Percentiles rank a stretch among this genome's conserved stretches.
phyloP scores from a whole-genome alignment of 768 basidiomycete species.

The Hypholoma sublateritium region DNA sequence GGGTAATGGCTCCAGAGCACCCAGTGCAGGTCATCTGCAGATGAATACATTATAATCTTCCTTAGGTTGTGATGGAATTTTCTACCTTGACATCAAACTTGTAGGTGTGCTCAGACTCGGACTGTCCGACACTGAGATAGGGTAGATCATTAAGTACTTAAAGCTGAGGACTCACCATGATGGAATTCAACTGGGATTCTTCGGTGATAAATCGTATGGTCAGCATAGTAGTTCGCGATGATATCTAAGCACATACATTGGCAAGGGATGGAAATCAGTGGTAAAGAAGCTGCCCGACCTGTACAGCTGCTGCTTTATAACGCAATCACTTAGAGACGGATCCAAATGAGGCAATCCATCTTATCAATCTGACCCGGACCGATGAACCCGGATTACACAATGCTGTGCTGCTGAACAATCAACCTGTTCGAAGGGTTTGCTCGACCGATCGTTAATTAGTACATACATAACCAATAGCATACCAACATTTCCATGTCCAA shows the following conservation, averaged over 20 bases:
- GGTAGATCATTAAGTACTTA: no score
- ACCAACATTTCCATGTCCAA: slow-evolving; percentile 35
- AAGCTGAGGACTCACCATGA: no score
- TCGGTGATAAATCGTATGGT: neutral
- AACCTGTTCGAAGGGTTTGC: neutral
- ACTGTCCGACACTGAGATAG: neutral
- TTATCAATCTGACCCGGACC: neutral
- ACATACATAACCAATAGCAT: no score
- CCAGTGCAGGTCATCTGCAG: slow-evolving; percentile 82
- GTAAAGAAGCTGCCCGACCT: neutral
- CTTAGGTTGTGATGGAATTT: neutral
- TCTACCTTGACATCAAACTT: slow-evolving; percentile 82
- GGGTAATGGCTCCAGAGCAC: slow-evolving; percentile 80
- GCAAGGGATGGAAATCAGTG: neutral
- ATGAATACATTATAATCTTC: neutral
- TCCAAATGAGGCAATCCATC: slow-evolving; percentile 15
- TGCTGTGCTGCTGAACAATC: neutral
- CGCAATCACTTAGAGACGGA: slow-evolving; percentile 10
- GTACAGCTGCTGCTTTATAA: slow-evolving; percentile 18
- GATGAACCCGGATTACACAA: neutral
- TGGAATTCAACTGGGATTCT: no score
- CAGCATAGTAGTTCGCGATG: slow-evolving; percentile 1
- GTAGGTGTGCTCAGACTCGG: slow-evolving; percentile 50
- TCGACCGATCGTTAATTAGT: neutral
- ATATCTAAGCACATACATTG: slow-evolving; percentile 5